phyloP scores from a whole-genome alignment of 208 protist genomes.

The Trypanosoma vivax region DNA sequence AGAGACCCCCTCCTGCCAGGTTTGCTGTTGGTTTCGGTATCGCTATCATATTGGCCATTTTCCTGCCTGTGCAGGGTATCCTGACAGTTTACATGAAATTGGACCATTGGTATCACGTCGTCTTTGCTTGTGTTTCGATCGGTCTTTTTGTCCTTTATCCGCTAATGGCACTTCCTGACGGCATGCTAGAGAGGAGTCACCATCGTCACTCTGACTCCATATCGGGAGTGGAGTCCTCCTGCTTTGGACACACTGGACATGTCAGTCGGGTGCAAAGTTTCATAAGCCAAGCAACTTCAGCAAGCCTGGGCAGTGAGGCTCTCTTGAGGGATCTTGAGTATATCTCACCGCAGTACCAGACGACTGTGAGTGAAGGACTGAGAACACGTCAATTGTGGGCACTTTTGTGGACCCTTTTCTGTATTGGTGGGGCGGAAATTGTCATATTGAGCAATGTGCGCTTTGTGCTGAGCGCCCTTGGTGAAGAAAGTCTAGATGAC shows the following conservation, averaged over 20 bases:
- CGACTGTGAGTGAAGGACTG: not conserved
- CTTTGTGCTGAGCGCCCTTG: conserved; percentile 15
- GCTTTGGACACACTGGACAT: not conserved
- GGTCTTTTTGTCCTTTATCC: conserved; percentile 24
- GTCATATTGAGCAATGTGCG: conserved; percentile 14
- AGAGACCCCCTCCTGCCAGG: conserved; percentile 49
- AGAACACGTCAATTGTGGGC: conserved; percentile 4
- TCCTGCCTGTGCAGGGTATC: conserved; percentile 50
- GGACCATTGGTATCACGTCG: conserved; percentile 19
- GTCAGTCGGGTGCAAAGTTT: conserved; percentile 1
- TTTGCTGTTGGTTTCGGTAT: conserved; percentile 58
- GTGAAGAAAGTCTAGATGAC: conserved; percentile 9
- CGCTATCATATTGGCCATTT: conserved; percentile 44
- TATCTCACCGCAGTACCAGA: conserved; percentile 10
- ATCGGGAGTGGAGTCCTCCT: too few relatives aligned
- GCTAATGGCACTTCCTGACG: conserved; percentile 54
- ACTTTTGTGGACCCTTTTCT: conserved; percentile 15
- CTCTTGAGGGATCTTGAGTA: conserved; percentile 3
- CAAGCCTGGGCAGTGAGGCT: conserved; percentile 1
- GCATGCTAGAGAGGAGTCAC: too few relatives aligned
- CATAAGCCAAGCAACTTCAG: not conserved
- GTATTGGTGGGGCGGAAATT: conserved; percentile 1
- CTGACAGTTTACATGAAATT: conserved; percentile 33
- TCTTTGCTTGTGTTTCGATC: conserved; percentile 38
- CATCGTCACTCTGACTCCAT: too few relatives aligned